A percentile compares a stretch with the other conserved stretches of the same genome.
These are phyloP conservation scores for Triticum dicoccoides DNA, from an alignment of 176 grass and related monocot genomes.

Conservation along the genomic window DNA sequence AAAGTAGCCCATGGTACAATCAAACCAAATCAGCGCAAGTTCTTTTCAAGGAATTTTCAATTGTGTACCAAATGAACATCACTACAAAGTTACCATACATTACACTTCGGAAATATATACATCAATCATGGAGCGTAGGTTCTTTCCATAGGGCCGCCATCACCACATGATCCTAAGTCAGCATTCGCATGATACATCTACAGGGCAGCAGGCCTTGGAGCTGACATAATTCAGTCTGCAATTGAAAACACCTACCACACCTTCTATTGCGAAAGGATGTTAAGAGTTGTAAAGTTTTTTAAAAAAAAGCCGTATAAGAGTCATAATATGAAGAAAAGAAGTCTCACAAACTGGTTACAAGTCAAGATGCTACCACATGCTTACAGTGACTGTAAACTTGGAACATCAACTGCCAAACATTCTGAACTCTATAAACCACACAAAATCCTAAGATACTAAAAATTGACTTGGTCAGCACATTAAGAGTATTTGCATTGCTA, in stretches of 20 bases:
- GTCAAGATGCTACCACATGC: neutral
- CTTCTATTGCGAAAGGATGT: neutral
- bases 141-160: neutral
- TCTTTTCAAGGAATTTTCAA: neutral
- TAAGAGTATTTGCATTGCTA: neutral
- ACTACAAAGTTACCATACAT: neutral
- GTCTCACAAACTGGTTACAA: neutral
- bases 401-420: neutral
- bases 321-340: neutral
- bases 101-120: neutral
- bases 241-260: slow-evolving; percentile 1
- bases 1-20: too few species aligned
- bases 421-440: neutral
- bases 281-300: neutral
- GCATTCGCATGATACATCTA: neutral
- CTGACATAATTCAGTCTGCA: neutral
- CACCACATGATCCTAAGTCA: neutral
- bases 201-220: neutral
- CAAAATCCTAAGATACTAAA: neutral
- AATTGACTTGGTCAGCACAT: neutral
- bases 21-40: neutral
- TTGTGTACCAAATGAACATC: neutral
- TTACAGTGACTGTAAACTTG: neutral
- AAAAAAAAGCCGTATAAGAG: neutral
- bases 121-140: neutral